Evolutionary conservation across 768 basidiomycete species (phyloP).

Genomic region (Boletus huronensis): DNA sequence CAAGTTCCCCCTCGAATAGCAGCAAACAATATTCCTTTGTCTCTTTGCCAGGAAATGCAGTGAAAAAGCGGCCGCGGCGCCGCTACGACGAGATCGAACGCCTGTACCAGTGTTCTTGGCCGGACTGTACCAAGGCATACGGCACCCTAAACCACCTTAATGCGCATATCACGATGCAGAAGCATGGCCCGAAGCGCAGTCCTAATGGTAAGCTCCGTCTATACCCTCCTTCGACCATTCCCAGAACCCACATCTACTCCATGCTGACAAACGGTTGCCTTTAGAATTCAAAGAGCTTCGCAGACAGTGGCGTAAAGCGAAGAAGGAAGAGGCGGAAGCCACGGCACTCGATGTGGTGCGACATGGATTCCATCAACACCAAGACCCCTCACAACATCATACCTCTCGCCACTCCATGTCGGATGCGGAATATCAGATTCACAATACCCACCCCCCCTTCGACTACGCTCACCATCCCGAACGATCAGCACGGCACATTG

Average conservation of each 20-base stretch:
- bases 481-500: slow-evolving; percentile 11
- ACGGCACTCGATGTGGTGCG: slow-evolving; percentile 16
- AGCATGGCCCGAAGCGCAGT: slow-evolving; percentile 86
- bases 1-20: slow-evolving; percentile 40
- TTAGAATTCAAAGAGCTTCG: slow-evolving; percentile 97
- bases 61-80: slow-evolving; percentile 80
- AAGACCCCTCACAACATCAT: slow-evolving; percentile 17
- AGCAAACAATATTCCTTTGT: slow-evolving; percentile 82
- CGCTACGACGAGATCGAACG: slow-evolving; percentile 96
- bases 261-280: slow-evolving; percentile 8
- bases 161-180: slow-evolving; percentile 98
- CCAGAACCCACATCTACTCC: background rate
- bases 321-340: slow-evolving; percentile 63
- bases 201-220: slow-evolving; percentile 67
- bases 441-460: slow-evolving; percentile 15
- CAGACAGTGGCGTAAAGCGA: slow-evolving; percentile 92
- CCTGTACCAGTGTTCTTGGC: slow-evolving; percentile 84
- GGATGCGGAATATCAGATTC: slow-evolving; percentile 21
- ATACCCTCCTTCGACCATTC: background rate
- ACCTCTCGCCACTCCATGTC: slow-evolving; percentile 27
- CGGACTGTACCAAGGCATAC: slow-evolving; percentile 76
- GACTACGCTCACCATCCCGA: slow-evolving; percentile 28
- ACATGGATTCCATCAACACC: slow-evolving; percentile 17
- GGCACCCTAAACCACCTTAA: slow-evolving; percentile 97
- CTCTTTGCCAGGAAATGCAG: slow-evolving; percentile 72